Conservation (phyloP, 371 early-diverging fungal genomes). For the Mortierella sp. region DNA sequence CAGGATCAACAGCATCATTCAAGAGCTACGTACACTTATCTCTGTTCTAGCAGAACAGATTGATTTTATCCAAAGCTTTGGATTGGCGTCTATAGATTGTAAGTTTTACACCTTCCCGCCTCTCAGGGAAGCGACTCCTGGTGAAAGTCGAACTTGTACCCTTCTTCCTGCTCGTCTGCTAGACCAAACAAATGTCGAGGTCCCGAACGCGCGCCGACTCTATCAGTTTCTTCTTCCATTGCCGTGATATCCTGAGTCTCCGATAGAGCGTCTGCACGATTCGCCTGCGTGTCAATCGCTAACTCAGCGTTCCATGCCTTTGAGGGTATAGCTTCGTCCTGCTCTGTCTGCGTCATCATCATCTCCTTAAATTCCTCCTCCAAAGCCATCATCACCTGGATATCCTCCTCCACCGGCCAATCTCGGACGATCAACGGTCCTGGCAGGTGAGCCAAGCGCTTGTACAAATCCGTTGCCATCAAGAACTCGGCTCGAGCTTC, state of each 20-base stretch:
- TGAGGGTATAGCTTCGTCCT: conserved; percentile 7
- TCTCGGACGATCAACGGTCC: conserved; percentile 37
- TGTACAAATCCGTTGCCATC: conserved; percentile 31
- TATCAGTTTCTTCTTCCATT: too few relatives aligned
- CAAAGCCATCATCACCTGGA: conserved; percentile 19
- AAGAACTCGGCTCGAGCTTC: conserved; percentile 45
- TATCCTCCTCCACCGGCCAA: conserved; percentile 39
- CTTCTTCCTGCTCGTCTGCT: not conserved
- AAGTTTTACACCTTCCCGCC: too few relatives aligned
- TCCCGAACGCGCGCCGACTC: too few relatives aligned
- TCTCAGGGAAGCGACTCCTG: not conserved
- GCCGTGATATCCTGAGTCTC: too few relatives aligned
- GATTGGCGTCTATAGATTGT: too few relatives aligned
- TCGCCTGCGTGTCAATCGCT: too few relatives aligned
- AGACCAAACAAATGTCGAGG: conserved; percentile 7
- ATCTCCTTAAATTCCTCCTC: conserved; percentile 37
- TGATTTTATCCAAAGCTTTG: not conserved
- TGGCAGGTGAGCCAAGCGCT: conserved; percentile 28
- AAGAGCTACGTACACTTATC: too few relatives aligned
- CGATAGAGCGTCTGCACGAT: too few relatives aligned
- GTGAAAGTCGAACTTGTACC: conserved; percentile 4
- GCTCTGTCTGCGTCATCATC: conserved; percentile 29
- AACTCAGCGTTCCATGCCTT: not conserved
- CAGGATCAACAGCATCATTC: too few relatives aligned
- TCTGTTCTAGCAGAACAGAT: too few relatives aligned